A percentile compares a stretch with the other conserved stretches of the same genome.
Evolutionary conservation across 768 basidiomycete species (phyloP).

Genomic region (Tylopilus cervinicoccineus): DNA sequence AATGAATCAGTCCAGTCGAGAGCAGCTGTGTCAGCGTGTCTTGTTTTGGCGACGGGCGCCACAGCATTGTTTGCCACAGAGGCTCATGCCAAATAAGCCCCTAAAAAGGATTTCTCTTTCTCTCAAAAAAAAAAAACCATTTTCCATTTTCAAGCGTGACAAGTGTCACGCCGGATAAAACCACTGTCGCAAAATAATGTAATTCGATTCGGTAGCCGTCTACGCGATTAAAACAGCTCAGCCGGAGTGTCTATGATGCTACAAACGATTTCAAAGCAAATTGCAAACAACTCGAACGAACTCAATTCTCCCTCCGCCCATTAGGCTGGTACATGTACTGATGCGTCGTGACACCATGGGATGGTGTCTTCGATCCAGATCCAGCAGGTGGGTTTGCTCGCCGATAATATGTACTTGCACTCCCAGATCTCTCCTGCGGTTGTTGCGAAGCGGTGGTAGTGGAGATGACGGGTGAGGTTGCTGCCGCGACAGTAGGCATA

Average conservation of each 20-base stretch:
- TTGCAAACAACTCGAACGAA: background rate
- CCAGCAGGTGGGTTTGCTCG: slow-evolving; percentile 32
- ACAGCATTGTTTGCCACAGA: slow-evolving; percentile 21
- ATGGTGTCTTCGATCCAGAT: slow-evolving; percentile 21
- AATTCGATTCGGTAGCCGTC: slow-evolving; percentile 11
- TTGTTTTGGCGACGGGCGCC: slow-evolving; percentile 20
- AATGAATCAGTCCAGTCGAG: slow-evolving; percentile 19
- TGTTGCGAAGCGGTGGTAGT: slow-evolving; percentile 38
- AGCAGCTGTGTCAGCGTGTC: slow-evolving; percentile 22
- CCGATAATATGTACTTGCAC: slow-evolving; percentile 52
- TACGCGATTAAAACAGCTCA: slow-evolving; percentile 1
- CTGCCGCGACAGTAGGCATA: slow-evolving; percentile 68
- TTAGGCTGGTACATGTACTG: slow-evolving; percentile 47
- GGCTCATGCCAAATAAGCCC: slow-evolving; percentile 26
- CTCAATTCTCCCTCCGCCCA: slow-evolving; percentile 32
- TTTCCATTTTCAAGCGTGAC: slow-evolving; percentile 14
- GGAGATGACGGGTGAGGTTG: slow-evolving; percentile 54
- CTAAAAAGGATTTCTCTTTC: background rate
- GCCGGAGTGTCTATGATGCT: slow-evolving; percentile 2
- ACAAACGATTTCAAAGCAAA: slow-evolving; percentile 7
- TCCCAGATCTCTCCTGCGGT: slow-evolving; percentile 25
- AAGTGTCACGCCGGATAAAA: slow-evolving; percentile 15
- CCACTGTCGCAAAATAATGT: slow-evolving; percentile 10
- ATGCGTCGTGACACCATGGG: slow-evolving; percentile 32
- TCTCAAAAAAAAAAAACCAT: background rate